These are phyloP conservation scores for Saccharomycopsis malanga DNA, from an alignment of 805 yeast species.

Conservation along the genomic window DNA sequence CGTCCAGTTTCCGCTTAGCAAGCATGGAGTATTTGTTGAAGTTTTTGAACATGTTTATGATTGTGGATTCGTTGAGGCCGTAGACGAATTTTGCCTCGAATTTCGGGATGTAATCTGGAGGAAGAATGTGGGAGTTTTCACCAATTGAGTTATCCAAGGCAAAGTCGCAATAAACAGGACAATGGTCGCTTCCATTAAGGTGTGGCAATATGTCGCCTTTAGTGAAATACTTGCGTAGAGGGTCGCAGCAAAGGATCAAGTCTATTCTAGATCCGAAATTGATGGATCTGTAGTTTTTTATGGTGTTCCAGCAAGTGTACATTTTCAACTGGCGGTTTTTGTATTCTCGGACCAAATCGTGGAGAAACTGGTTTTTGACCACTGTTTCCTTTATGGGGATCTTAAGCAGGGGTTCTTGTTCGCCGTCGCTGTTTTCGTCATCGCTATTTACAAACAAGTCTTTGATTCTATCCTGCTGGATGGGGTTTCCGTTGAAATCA, in stretches of 20 bases:
- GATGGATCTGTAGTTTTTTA: slow-evolving; percentile 65
- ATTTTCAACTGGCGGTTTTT: slow-evolving; percentile 52
- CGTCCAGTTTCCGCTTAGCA: slow-evolving; percentile 3
- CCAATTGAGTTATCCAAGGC: slow-evolving; percentile 23
- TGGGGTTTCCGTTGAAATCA: slow-evolving; percentile 10
- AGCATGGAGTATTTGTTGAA: slow-evolving; percentile 16
- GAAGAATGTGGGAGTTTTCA: slow-evolving; percentile 1
- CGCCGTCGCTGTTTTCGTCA: slow-evolving; percentile 16
- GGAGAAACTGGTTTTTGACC: slow-evolving; percentile 37
- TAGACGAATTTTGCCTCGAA: slow-evolving; percentile 51
- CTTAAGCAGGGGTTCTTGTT: slow-evolving; percentile 16
- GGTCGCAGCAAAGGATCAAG: slow-evolving; percentile 48
- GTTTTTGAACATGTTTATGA: slow-evolving; percentile 21
- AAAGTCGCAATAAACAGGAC: slow-evolving; percentile 79
- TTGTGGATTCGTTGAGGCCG: slow-evolving; percentile 29
- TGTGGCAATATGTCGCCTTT: slow-evolving; percentile 55
- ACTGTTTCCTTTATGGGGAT: slow-evolving; percentile 23
- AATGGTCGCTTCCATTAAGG: slow-evolving; percentile 86
- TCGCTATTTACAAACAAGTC: slow-evolving; percentile 19
- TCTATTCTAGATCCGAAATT: slow-evolving; percentile 90
- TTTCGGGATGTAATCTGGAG: slow-evolving; percentile 27
- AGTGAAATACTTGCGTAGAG: slow-evolving; percentile 29
- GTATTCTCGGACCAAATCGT: slow-evolving; percentile 51
- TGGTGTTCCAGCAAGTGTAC: slow-evolving; percentile 91
- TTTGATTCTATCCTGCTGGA: neutral